phyloP scores from a whole-genome alignment of 257 asterid genomes.

The Salvia splendens region DNA sequence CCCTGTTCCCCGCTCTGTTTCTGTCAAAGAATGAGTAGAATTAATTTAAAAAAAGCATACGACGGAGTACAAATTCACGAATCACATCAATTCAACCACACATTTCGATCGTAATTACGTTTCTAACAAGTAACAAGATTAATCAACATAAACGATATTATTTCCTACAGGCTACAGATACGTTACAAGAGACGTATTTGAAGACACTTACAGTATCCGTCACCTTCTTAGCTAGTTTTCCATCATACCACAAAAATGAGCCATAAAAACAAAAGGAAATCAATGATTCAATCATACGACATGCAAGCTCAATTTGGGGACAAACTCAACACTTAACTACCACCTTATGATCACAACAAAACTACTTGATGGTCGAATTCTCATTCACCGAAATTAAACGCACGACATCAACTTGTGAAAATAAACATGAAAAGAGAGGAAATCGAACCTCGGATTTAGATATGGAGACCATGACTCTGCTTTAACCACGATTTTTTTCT shows the following conservation, averaged over 20 bases:
- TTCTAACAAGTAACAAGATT: neutral
- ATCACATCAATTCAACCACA: conserved; percentile 4
- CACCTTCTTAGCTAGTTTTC: conserved; percentile 20
- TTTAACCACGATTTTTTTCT: neutral
- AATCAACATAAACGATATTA: conserved; percentile 10
- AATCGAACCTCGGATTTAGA: conserved; percentile 44
- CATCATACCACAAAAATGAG: conserved; percentile 3
- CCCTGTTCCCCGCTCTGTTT: conserved; percentile 45
- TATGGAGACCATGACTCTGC: conserved; percentile 41
- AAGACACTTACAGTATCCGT: conserved; percentile 14
- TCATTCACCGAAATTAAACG: neutral
- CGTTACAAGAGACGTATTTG: neutral
- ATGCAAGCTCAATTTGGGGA: neutral
- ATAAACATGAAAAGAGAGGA: neutral
- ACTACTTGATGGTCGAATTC: conserved; percentile 24
- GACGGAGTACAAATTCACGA: conserved; percentile 7
- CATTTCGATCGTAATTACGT: conserved; percentile 1
- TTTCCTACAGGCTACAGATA: neutral
- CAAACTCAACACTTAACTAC: neutral
- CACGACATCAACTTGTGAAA: conserved; percentile 1
- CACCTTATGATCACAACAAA: neutral
- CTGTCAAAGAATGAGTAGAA: conserved; percentile 36
- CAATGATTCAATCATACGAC: conserved; percentile 4
- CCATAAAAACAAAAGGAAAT: neutral
- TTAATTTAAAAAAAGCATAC: conserved; percentile 1